Evolutionary conservation across 371 early-diverging fungal species (phyloP), one percentile per base, ranked within the genome.

Genomic region (Circinella umbellata): DNA sequence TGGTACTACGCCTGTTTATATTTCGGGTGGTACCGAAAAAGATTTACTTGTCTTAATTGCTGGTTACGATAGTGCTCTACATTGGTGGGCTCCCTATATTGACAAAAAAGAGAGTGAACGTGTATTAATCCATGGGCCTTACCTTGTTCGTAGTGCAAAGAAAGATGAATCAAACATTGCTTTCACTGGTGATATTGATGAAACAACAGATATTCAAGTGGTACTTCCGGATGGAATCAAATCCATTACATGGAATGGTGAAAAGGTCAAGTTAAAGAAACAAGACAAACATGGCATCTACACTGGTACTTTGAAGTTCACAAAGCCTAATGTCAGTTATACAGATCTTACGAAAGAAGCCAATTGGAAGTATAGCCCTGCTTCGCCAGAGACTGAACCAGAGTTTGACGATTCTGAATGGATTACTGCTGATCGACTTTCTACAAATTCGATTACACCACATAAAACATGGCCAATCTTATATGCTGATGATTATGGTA

Each of bases 401-500:
- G 61, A 57, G 1, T 75, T 75, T 69, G 76, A 75, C 65, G 76
- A 75, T 51, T 65, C 62, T 1, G 27, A 64, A 4, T 75, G 72
- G 76, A 59, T 55, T 3, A 65, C 65, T 7, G 72, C 72, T 14
- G 54, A 72, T 38, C 66, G 67, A 27, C 7, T 57, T 15, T 54
- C 20, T 14, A 75, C 76, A 51, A 69, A 66, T 37, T 57, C 72
- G 1, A 59, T 69, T 15, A 55, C 73, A 34, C 64, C 54, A 54
- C 76, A 72, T 15, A 53, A 57, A 9, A 64, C 64, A n/a, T 61
- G 63, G 60, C 76, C 72, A 4, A 62, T 75, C 27, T 51, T 75
- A 18, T 75, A 69, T 68, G 72, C 76, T 34, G 69, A 69, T 35
- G 76, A 75, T 53, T 75, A 75, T 67, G 71, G 69, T 64, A 69